phyloP scores from a whole-genome alignment of 352 stramenopile genomes.

The Phytophthora chlamydospora region DNA sequence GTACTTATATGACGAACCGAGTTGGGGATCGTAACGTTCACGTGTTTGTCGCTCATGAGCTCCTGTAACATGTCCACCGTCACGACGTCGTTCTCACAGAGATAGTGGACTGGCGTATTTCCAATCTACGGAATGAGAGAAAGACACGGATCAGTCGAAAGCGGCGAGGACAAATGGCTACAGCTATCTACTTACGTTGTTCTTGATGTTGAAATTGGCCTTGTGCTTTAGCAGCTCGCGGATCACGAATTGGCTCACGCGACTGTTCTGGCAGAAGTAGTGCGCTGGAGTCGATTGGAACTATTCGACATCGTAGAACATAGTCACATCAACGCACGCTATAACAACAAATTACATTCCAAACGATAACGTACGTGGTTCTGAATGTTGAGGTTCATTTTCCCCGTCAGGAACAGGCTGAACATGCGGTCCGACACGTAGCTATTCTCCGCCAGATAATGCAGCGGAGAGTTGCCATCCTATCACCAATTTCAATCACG shows the following conservation, averaged over 20 bases:
- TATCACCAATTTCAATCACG: conserved; percentile 18
- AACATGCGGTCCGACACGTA: conserved; percentile 46
- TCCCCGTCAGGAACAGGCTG: conserved; percentile 44
- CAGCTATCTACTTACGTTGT: conserved; percentile 56
- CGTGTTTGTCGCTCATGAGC: conserved; percentile 61
- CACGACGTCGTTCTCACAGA: conserved; percentile 72
- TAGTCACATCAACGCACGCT: background rate
- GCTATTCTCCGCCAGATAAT: conserved; percentile 66
- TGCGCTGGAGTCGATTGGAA: conserved; percentile 80
- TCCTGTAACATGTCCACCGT: conserved; percentile 64
- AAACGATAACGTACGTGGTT: conserved; percentile 53
- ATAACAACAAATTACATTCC: background rate
- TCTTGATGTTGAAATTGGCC: conserved; percentile 73
- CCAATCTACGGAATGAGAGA: conserved; percentile 51
- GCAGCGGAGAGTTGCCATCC: conserved; percentile 70
- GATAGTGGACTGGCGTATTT: conserved; percentile 73
- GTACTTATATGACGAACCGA: conserved; percentile 36
- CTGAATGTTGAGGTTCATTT: conserved; percentile 60
- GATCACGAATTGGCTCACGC: conserved; percentile 51
- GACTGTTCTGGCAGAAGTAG: conserved; percentile 74
- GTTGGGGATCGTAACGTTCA: conserved; percentile 74
- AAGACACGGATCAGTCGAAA: background rate
- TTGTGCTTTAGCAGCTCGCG: conserved; percentile 54
- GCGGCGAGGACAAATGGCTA: background rate
- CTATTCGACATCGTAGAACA: conserved; percentile 28